Percentiles rank a stretch among this genome's conserved stretches.
Evolutionary conservation across 768 basidiomycete genomes (phyloP).

Genomic region (Boletus insuetus): DNA sequence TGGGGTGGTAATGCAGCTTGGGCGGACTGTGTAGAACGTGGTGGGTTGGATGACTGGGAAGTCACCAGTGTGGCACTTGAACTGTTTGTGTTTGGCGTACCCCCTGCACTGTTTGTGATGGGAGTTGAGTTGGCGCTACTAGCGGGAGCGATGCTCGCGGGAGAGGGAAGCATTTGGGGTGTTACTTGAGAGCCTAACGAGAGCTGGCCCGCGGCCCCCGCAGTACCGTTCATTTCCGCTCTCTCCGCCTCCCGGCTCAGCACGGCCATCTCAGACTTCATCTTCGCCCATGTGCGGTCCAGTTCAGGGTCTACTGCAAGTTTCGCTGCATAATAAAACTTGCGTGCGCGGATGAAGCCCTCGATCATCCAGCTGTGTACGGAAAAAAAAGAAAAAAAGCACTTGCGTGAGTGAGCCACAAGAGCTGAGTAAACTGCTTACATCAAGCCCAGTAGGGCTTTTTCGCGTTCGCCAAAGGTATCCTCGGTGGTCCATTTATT

Average conservation of each 20-base stretch:
- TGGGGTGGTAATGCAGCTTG: slow-evolving; percentile 44
- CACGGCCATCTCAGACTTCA: slow-evolving; percentile 32
- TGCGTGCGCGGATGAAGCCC: slow-evolving; percentile 63
- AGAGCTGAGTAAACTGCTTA: slow-evolving; percentile 40
- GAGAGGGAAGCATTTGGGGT: slow-evolving; percentile 78
- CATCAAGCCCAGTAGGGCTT: slow-evolving; percentile 76
- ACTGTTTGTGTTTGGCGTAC: slow-evolving; percentile 48
- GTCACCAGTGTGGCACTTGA: slow-evolving; percentile 22
- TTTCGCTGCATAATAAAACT: slow-evolving; percentile 40
- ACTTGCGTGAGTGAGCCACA: slow-evolving; percentile 26
- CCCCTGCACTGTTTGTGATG: slow-evolving; percentile 50
- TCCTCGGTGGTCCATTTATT: slow-evolving; percentile 56
- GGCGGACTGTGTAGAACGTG: slow-evolving; percentile 24
- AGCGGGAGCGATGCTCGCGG: slow-evolving; percentile 62
- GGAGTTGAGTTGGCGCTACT: slow-evolving; percentile 80
- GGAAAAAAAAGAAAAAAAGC: too few relatives aligned
- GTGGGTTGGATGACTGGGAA: slow-evolving; percentile 25
- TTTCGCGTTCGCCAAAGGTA: slow-evolving; percentile 45
- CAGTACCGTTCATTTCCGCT: slow-evolving; percentile 33
- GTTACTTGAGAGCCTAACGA: slow-evolving; percentile 38
- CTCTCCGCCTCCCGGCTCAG: slow-evolving; percentile 35
- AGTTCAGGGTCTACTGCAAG: slow-evolving; percentile 33
- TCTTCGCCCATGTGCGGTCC: slow-evolving; percentile 34
- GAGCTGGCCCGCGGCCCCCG: slow-evolving; percentile 25
- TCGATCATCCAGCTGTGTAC: slow-evolving; percentile 71